Evolutionary conservation across 768 basidiomycete species (phyloP).

Genomic region (Rhodotorula kratochvilovae): DNA sequence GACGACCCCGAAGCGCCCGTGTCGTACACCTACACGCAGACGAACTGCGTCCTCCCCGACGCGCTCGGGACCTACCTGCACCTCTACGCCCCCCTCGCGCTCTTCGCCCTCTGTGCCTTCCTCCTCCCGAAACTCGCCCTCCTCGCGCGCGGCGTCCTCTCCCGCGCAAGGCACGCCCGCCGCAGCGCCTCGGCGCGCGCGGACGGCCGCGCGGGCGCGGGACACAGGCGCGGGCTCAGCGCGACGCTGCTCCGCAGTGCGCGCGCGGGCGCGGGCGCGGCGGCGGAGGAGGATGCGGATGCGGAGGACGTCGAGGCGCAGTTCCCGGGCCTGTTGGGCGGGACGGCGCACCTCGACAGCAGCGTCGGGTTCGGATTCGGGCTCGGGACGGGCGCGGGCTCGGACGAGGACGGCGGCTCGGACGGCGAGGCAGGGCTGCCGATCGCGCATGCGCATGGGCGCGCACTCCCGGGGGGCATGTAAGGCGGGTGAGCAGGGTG

Average conservation of each 20-base stretch:
- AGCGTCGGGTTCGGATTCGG: background rate
- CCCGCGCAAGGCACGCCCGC: conserved; percentile 17
- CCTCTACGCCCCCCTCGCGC: conserved; percentile 53
- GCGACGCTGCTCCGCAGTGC: background rate
- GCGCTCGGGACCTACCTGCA: conserved; percentile 72
- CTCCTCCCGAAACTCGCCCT: conserved; percentile 35
- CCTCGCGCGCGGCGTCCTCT: background rate
- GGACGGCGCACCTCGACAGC: background rate
- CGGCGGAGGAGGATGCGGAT: background rate
- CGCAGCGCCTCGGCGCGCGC: background rate
- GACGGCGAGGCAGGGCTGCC: background rate
- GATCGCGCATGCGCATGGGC: background rate
- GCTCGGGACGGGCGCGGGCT: background rate
- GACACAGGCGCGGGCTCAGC: background rate
- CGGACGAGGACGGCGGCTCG: background rate
- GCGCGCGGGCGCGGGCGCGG: background rate
- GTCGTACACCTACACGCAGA: conserved; percentile 29
- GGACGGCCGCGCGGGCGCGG: background rate
- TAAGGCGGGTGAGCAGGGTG: conserved; percentile 19
- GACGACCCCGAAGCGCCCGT: conserved; percentile 42
- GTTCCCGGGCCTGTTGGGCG: conserved; percentile 1
- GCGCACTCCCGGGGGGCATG: background rate
- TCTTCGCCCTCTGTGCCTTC: conserved; percentile 37
- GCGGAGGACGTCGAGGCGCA: background rate
- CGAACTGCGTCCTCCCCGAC: conserved; percentile 69